Conservation (phyloP, 108 stramenopile genomes). For the Nitzschia sp. region DNA sequence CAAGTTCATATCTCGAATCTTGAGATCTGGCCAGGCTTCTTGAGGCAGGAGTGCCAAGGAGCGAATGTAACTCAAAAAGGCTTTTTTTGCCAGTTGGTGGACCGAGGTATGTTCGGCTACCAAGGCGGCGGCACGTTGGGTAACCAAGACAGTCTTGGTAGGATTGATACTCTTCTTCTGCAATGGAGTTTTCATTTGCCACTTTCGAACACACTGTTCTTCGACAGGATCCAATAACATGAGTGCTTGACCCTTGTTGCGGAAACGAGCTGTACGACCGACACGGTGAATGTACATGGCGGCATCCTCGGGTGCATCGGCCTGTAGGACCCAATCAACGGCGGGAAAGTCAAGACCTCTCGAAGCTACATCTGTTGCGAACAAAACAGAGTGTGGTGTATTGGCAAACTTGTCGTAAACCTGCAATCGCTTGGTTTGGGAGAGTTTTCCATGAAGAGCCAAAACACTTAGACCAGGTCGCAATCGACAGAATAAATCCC, state of each 20-base stretch:
- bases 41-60: slow-evolving; percentile 88
- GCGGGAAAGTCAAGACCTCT: slow-evolving; percentile 95
- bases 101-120: slow-evolving; percentile 77
- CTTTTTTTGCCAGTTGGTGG: slow-evolving; percentile 81
- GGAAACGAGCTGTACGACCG: slow-evolving; percentile 93
- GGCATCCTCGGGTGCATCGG: slow-evolving; percentile 96
- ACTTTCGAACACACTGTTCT: slow-evolving; percentile 48
- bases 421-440: slow-evolving; percentile 89
- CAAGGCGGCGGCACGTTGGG: slow-evolving; percentile 80
- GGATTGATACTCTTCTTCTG: slow-evolving; percentile 90
- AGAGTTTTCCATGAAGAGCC: slow-evolving; percentile 98
- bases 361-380: slow-evolving; percentile 96
- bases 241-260: slow-evolving; percentile 81
- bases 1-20: slow-evolving; percentile 70
- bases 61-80: slow-evolving; percentile 90
- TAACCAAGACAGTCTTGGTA: slow-evolving; percentile 85
- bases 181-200: slow-evolving; percentile 74
- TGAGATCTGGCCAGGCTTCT: slow-evolving; percentile 61
- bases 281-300: slow-evolving; percentile 93
- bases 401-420: slow-evolving; percentile 95
- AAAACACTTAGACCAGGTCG: slow-evolving; percentile 95
- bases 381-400: slow-evolving; percentile 87
- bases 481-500: slow-evolving; percentile 87
- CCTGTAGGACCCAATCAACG: slow-evolving; percentile 99
- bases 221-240: slow-evolving; percentile 87